phyloP scores from a whole-genome alignment of 306 rosid species.

The Mimosa bimucronata region DNA sequence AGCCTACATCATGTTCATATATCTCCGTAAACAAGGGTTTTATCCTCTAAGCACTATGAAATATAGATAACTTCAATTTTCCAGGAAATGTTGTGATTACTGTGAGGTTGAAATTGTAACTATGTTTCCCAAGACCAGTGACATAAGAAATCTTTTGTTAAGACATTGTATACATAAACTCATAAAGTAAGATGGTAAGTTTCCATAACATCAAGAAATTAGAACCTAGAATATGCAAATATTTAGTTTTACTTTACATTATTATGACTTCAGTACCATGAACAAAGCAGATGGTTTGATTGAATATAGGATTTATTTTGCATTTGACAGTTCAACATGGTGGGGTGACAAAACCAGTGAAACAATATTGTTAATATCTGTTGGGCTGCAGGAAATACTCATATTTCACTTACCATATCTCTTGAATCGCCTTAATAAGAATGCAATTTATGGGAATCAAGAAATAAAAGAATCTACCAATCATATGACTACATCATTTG shows the following conservation, averaged over 20 bases:
- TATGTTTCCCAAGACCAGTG: not conserved
- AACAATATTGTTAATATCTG: not conserved
- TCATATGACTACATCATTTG: too few species aligned
- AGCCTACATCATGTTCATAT: constrained; percentile 26
- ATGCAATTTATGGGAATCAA: not conserved
- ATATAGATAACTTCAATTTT: not conserved
- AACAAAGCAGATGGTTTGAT: constrained; percentile 9
- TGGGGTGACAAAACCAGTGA: constrained; percentile 4
- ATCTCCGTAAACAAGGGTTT: not conserved
- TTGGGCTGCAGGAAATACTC: not conserved
- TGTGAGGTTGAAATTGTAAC: not conserved
- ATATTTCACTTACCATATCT: not conserved
- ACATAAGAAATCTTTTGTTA: not conserved
- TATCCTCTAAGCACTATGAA: constrained; percentile 15
- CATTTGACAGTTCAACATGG: constrained; percentile 8
- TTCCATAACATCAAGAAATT: not conserved
- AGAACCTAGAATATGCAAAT: not conserved
- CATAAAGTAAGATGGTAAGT: not conserved
- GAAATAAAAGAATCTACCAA: not conserved
- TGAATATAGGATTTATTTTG: constrained; percentile 2
- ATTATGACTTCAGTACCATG: not conserved
- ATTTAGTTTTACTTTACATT: not conserved
- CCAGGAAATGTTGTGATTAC: not conserved
- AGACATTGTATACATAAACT: not conserved
- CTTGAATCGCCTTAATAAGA: too few species aligned